Evolutionary conservation across 768 basidiomycete genomes (phyloP).

Genomic region (Zangia roseola): DNA sequence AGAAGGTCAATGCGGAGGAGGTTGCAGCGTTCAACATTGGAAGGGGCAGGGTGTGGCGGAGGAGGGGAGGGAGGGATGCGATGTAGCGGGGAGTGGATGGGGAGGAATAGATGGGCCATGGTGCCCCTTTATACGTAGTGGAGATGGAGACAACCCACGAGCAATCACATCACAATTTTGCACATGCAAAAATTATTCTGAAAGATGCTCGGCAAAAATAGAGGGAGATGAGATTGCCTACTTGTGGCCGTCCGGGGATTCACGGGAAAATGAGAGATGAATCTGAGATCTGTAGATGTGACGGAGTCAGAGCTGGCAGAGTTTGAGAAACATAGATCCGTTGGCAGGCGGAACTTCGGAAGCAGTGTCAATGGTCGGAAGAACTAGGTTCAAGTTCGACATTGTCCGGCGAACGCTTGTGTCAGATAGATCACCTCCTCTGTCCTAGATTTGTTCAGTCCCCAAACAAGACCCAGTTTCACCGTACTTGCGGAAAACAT

Average conservation of each 20-base stretch:
- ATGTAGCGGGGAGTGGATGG: conserved; percentile 8
- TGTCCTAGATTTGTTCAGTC: neutral
- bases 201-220: conserved; percentile 30
- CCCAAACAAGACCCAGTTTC: conserved; percentile 13
- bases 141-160: conserved; percentile 23
- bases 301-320: conserved; percentile 24
- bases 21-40: conserved; percentile 33
- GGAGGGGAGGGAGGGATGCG: neutral
- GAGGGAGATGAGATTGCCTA: conserved; percentile 34
- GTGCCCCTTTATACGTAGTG: conserved; percentile 32
- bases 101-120: conserved; percentile 6
- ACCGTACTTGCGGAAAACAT: conserved; percentile 8
- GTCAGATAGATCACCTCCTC: neutral
- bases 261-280: conserved; percentile 29
- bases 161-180: conserved; percentile 19
- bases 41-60: neutral
- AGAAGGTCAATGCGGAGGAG: conserved; percentile 30
- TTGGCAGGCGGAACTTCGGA: conserved; percentile 18
- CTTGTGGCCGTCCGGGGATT: conserved; percentile 32
- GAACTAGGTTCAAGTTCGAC: conserved; percentile 19
- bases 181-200: conserved; percentile 28
- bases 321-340: conserved; percentile 34
- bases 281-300: conserved; percentile 33
- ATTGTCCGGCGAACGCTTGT: conserved; percentile 10
- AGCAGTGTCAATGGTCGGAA: conserved; percentile 17